These are phyloP conservation scores for Paraconiothyrium brasiliense DNA, from an alignment of 2,329 filamentous ascomycete species.

Conservation along the genomic window DNA sequence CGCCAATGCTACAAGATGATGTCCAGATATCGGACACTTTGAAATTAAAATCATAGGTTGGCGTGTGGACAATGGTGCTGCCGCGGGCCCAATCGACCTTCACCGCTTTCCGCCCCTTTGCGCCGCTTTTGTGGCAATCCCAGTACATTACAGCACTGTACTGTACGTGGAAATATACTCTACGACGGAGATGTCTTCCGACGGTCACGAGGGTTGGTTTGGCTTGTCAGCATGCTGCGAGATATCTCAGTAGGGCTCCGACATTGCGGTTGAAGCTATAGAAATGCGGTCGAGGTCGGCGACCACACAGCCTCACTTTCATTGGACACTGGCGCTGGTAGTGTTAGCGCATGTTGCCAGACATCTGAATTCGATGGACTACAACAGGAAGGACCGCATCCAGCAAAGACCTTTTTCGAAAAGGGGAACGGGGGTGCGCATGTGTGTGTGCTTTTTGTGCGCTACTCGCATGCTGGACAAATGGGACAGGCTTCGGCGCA, in stretches of 20 bases:
- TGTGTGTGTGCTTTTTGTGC: slow-evolving; percentile 3
- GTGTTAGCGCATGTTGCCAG: slow-evolving; percentile 18
- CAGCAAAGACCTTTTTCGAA: slow-evolving; percentile 10
- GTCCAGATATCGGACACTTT: slow-evolving; percentile 11
- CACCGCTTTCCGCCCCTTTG: slow-evolving; percentile 17
- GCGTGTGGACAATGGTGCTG: slow-evolving; percentile 2
- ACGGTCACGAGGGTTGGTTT: slow-evolving; percentile 6
- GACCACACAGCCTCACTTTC: slow-evolving; percentile 37
- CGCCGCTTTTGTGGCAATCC: slow-evolving; percentile 17
- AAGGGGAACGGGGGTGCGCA: slow-evolving; percentile 8
- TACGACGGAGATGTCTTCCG: slow-evolving; percentile 4
- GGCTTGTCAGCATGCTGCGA: not conserved
- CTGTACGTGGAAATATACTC: slow-evolving; percentile 3
- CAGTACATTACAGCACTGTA: not conserved
- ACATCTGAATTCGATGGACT: not conserved
- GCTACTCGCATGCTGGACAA: not conserved
- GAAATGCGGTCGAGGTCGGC: slow-evolving; percentile 33
- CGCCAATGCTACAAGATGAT: slow-evolving; percentile 21
- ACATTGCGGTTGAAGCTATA: slow-evolving; percentile 19
- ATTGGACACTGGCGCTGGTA: slow-evolving; percentile 30
- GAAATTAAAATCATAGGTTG: not conserved
- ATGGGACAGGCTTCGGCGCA: not conserved
- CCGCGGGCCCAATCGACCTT: slow-evolving; percentile 11
- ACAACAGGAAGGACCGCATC: slow-evolving; percentile 8
- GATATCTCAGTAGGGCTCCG: not conserved